A percentile compares a stretch with the other conserved stretches of the same genome.
Conservation (phyloP, 139 green algal genomes). For the Chlorella sp. region DNA sequence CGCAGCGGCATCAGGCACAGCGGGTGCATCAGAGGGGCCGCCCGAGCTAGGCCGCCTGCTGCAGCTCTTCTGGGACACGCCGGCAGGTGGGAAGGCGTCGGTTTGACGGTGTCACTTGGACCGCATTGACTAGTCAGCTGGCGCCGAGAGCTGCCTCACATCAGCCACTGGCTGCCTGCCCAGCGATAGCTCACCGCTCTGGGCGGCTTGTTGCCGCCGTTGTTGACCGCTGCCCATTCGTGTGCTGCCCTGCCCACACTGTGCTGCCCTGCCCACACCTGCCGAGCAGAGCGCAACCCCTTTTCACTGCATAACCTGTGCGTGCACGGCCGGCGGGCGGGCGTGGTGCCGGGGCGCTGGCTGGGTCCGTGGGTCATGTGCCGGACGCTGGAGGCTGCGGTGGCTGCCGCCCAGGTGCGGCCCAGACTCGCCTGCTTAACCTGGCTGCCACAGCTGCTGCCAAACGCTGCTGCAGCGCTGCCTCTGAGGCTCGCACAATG, state of each 20-base stretch:
- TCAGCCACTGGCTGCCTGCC: no score
- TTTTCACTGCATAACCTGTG: conserved; percentile 90
- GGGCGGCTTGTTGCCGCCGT: no score
- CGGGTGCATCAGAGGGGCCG: neutral
- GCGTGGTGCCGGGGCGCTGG: conserved; percentile 85
- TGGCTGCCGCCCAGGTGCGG: conserved; percentile 17
- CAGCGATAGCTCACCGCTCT: no score
- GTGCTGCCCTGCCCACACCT: neutral
- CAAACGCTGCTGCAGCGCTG: no score
- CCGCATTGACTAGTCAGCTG: no score
- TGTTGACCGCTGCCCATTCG: no score
- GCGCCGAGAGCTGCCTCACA: no score
- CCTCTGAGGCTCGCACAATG: no score
- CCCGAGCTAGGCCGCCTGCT: conserved; percentile 54
- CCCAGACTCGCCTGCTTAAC: no score
- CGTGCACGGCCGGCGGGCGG: conserved; percentile 54
- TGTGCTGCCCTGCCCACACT: neutral
- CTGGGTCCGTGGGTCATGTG: conserved; percentile 90
- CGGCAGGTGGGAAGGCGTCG: neutral
- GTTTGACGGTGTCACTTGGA: no score
- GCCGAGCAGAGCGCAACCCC: conserved; percentile 24
- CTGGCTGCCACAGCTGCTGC: no score
- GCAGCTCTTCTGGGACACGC: conserved; percentile 62
- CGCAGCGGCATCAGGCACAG: neutral
- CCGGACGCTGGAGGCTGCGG: conserved; percentile 67